These are phyloP conservation scores for Cyclostephanos tholiformis DNA, from an alignment of 108 stramenopile species.

Conservation along the genomic window DNA sequence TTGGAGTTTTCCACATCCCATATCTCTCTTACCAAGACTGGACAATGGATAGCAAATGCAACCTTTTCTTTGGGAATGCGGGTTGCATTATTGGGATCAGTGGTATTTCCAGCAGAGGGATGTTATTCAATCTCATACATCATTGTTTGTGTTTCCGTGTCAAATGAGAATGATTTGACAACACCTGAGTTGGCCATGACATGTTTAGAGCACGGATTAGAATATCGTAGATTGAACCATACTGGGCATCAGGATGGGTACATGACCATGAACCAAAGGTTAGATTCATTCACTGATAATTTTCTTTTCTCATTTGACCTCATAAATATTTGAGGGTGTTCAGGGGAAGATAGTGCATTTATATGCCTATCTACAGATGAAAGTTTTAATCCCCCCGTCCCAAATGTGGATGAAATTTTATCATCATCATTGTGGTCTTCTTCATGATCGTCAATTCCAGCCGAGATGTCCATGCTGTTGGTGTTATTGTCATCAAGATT, in stretches of 20 bases:
- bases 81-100: not conserved
- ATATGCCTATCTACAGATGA: not conserved
- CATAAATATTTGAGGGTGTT: not conserved
- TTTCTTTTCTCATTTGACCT: not conserved
- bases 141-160: not conserved
- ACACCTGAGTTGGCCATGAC: not conserved
- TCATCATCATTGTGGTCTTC: too few relatives aligned
- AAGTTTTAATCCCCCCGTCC: not conserved
- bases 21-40: not conserved
- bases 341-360: too few relatives aligned
- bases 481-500: too few relatives aligned
- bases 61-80: not conserved
- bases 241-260: constrained; percentile 7
- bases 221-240: constrained; percentile 3
- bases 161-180: constrained; percentile 3
- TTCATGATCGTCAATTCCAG: too few relatives aligned
- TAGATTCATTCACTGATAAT: not conserved
- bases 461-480: too few relatives aligned
- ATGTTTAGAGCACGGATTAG: not conserved
- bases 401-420: not conserved
- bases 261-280: not conserved
- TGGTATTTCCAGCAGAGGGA: not conserved
- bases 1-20: not conserved
- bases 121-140: constrained; percentile 6
- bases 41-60: constrained; percentile 14